Conservation (phyloP, 768 basidiomycete genomes). For the Lentinula sp. region DNA sequence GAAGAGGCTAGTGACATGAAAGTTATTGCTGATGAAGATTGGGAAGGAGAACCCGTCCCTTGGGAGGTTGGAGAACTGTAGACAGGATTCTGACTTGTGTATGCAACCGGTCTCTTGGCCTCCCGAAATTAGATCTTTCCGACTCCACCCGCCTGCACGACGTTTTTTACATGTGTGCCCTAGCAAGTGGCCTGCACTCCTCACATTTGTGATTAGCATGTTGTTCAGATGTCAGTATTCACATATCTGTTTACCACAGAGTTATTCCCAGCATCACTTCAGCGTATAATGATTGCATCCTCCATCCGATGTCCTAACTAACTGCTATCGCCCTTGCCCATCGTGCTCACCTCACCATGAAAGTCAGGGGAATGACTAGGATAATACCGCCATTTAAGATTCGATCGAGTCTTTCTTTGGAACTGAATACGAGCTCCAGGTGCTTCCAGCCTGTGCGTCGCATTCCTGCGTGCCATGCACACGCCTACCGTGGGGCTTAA, state of each 20-base stretch:
- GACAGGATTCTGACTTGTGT: background rate
- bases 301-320: background rate
- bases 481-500: constrained; percentile 31
- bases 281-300: background rate
- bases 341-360: background rate
- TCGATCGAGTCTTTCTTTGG: background rate
- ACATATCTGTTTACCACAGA: background rate
- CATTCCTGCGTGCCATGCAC: constrained; percentile 32
- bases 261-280: background rate
- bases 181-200: background rate
- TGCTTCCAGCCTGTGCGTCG: constrained; percentile 17
- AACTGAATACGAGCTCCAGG: constrained; percentile 1
- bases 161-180: background rate
- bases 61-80: constrained; percentile 79
- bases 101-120: background rate
- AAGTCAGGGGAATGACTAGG: background rate
- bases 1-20: constrained; percentile 16
- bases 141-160: background rate
- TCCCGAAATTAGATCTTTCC: background rate
- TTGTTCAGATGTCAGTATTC: background rate
- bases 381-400: background rate
- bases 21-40: constrained; percentile 39
- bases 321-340: background rate
- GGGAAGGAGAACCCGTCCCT: constrained; percentile 79
- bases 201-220: background rate